phyloP scores from a whole-genome alignment of 306 rosid species.

The Carpinus viminea region DNA sequence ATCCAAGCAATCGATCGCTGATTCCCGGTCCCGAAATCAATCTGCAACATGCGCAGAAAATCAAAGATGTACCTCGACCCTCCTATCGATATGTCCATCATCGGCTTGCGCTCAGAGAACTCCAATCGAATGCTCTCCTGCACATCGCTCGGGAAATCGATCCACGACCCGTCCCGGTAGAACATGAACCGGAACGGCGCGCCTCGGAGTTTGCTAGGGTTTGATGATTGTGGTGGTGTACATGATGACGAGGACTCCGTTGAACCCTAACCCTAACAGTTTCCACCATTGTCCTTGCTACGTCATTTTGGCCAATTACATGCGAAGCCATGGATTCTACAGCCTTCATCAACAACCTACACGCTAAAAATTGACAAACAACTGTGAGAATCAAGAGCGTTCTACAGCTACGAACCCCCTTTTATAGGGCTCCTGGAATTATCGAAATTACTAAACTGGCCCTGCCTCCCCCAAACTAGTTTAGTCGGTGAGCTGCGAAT shows the following conservation, averaged over 20 bases:
- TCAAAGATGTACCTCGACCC: constrained; percentile 47
- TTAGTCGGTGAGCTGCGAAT: not conserved
- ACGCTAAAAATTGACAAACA: constrained; percentile 7
- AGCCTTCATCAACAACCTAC: constrained; percentile 7
- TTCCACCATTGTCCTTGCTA: constrained; percentile 16
- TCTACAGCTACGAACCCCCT: accelerated
- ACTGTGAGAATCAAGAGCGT: constrained; percentile 30
- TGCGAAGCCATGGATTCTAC: constrained; percentile 49
- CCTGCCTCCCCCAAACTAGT: not conserved
- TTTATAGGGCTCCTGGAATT: not conserved
- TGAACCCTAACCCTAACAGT: constrained; percentile 29
- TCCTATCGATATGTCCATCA: constrained; percentile 32
- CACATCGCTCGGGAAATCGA: constrained; percentile 38
- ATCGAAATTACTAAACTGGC: not conserved
- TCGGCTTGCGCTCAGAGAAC: constrained; percentile 41
- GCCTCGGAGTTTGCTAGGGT: constrained; percentile 12
- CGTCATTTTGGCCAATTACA: not conserved
- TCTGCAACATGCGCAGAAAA: constrained; percentile 56
- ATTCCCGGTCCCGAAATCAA: constrained; percentile 35
- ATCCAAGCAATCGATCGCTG: constrained; percentile 71
- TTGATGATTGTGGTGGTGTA: not conserved
- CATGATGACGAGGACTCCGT: not conserved
- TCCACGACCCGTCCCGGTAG: constrained; percentile 44
- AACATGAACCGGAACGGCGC: constrained; percentile 53
- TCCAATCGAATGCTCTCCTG: constrained; percentile 30